phyloP scores from a whole-genome alignment of 129 eudicot genomes.

The Lactuca sativa region DNA sequence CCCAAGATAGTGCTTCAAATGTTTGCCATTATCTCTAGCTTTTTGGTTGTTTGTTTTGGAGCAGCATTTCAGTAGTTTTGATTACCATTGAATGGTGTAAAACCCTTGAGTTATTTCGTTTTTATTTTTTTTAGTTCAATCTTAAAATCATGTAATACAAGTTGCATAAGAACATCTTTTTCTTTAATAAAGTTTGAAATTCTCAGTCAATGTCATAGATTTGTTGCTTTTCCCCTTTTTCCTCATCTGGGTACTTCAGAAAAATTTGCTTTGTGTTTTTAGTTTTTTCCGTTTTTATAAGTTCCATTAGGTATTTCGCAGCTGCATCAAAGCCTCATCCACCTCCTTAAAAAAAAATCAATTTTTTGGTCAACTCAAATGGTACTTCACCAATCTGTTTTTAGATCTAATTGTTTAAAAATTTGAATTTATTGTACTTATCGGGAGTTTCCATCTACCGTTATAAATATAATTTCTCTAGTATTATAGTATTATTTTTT shows the following conservation, averaged over 20 bases:
- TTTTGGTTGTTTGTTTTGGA: neutral
- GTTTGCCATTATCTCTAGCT: neutral
- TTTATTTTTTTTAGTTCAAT: neutral
- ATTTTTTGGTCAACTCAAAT: too few species aligned
- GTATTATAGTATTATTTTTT: neutral
- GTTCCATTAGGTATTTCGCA: slow-evolving; percentile 9
- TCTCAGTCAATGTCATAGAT: slow-evolving; percentile 6
- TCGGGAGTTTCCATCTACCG: slow-evolving; percentile 29
- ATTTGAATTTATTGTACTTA: slow-evolving; percentile 26
- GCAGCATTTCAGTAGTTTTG: slow-evolving; percentile 3
- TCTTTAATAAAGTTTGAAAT: neutral
- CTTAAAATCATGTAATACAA: neutral
- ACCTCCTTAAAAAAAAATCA: too few species aligned
- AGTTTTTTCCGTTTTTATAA: neutral
- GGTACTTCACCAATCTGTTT: slow-evolving; percentile 22
- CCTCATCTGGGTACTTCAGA: slow-evolving; percentile 8
- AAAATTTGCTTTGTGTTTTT: neutral
- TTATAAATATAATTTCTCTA: neutral
- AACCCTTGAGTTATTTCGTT: neutral
- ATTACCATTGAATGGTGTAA: neutral
- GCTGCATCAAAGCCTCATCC: neutral
- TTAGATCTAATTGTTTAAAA: slow-evolving; percentile 30
- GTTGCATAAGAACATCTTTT: neutral
- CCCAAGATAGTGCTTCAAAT: neutral
- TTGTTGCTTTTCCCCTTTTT: neutral